Base-by-base conservation (phyloP, 805 yeast genomes). In the Yarrowia alimentaria region DNA sequence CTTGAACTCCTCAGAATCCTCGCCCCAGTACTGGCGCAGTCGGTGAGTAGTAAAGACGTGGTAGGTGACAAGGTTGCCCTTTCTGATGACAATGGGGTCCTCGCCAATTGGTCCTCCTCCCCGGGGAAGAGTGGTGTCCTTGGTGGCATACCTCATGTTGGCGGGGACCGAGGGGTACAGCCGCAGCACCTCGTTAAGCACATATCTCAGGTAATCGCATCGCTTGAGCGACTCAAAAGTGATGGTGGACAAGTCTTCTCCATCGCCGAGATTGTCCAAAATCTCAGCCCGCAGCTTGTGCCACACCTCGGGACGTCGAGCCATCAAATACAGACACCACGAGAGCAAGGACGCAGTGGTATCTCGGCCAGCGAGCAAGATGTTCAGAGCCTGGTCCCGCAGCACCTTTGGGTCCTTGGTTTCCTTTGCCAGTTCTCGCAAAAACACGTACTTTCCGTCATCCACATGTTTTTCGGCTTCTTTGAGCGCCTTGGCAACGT, bases 301-400 rank as follows among this genome's bases (percentile, higher is more conserved):
- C 53, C 57, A 64, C 18, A 61, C 59, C 3, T 57, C 43, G 20
- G 60, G 57, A 58, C 74, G 61, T 51, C 74, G 64, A 8, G 76
- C 70, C 45, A 76, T 65, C 57, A 74, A 74, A 54, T 63, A 73
- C 34, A 75, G 63, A 14, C 69, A 59, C 59, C 69, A 74, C 11
- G 77, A 69, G 48, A 76, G 67, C 29, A 74, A 62, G 2, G 74
- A 71, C 5, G 80, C 79, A 8, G 81, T 76, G 31, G 80, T 76
- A 57, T 76, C 80, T 57, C 81, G 67, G 18, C 79, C 80, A 10
- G 81, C 81, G n/a, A 76, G 60, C 53, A 76, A 65, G 49, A 76
- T 71, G 56, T 74, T 76, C 60, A 76, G 64, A 33, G 74, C 65
- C 62, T 76, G 80, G 59, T 74, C 78, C 42, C 79, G 65, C 53